Conservation (phyloP, 179 eudicot genomes). For the Silene coronaria region DNA sequence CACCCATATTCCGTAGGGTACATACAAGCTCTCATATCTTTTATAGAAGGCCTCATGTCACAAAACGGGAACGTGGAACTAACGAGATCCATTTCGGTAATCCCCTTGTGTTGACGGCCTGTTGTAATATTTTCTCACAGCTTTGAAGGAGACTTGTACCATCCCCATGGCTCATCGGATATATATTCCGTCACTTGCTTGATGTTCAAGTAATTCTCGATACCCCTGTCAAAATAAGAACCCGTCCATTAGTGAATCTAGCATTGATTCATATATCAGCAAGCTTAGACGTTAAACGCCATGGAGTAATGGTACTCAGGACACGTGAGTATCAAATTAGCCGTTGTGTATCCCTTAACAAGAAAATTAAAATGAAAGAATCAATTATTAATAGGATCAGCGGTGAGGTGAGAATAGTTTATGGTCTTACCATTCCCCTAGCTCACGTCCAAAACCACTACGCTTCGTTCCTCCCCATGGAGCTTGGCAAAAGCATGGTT, state of each 20-base stretch:
- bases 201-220: slow-evolving; percentile 77
- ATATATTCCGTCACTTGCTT: slow-evolving; percentile 87
- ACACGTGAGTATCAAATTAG: no score
- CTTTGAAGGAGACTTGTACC: slow-evolving; percentile 86
- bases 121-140: slow-evolving; percentile 30
- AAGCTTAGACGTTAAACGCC: no score
- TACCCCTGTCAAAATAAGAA: slow-evolving; percentile 55
- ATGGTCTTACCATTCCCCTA: slow-evolving; percentile 79
- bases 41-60: background rate
- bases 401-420: background rate
- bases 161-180: slow-evolving; percentile 88
- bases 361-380: no score
- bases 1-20: background rate
- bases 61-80: background rate
- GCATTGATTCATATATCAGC: background rate
- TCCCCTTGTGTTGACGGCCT: background rate
- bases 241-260: background rate
- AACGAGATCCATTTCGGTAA: background rate
- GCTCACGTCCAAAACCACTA: slow-evolving; percentile 98
- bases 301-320: no score
- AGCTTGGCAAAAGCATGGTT: slow-evolving; percentile 97
- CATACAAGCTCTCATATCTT: background rate
- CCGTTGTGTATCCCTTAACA: no score
- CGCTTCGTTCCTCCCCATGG: slow-evolving; percentile 99
- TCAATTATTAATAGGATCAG: no score